Percentiles rank a stretch among this genome's conserved stretches.
Evolutionary conservation across 2,329 filamentous ascomycete species (phyloP).

Genomic region (Tolypocladium tropicale): DNA sequence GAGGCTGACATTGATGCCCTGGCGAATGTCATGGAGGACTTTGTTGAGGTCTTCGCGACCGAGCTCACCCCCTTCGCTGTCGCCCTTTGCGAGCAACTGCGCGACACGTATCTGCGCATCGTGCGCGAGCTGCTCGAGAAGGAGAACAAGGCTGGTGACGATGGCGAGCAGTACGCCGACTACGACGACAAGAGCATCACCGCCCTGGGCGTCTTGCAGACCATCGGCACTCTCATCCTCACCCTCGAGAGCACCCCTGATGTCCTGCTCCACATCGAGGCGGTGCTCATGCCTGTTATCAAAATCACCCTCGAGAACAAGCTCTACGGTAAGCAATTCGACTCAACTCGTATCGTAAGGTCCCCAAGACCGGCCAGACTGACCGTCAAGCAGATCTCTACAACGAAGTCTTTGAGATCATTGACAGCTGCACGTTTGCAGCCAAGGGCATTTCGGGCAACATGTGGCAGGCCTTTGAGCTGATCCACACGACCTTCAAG

Average conservation of each 20-base stretch:
- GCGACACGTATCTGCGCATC: constrained; percentile 92
- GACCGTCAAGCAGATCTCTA: constrained; percentile 60
- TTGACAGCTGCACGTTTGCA: constrained; percentile 97
- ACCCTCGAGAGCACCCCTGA: constrained; percentile 96
- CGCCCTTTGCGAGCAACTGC: constrained; percentile 86
- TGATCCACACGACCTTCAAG: constrained; percentile 96
- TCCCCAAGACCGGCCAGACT: constrained; percentile 8
- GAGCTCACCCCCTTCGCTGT: constrained; percentile 96
- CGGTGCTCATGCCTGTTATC: constrained; percentile 94
- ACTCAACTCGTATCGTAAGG: background rate
- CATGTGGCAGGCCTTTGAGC: constrained; percentile 98
- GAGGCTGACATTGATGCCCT: constrained; percentile 96
- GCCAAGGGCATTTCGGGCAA: constrained; percentile 90
- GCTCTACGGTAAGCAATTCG: constrained; percentile 60
- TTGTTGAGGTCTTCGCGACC: constrained; percentile 95
- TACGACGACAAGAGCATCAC: constrained; percentile 99
- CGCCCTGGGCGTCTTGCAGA: constrained; percentile 89
- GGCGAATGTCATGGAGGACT: constrained; percentile 99
- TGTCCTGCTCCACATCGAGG: constrained; percentile 87
- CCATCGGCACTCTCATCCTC: constrained; percentile 92
- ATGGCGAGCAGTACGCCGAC: constrained; percentile 75
- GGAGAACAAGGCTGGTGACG: constrained; percentile 64
- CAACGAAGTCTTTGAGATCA: constrained; percentile 98
- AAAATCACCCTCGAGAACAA: constrained; percentile 95
- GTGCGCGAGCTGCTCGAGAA: constrained; percentile 85